Conservation (phyloP, 768 basidiomycete genomes). For the Butyriboletus loyo region DNA sequence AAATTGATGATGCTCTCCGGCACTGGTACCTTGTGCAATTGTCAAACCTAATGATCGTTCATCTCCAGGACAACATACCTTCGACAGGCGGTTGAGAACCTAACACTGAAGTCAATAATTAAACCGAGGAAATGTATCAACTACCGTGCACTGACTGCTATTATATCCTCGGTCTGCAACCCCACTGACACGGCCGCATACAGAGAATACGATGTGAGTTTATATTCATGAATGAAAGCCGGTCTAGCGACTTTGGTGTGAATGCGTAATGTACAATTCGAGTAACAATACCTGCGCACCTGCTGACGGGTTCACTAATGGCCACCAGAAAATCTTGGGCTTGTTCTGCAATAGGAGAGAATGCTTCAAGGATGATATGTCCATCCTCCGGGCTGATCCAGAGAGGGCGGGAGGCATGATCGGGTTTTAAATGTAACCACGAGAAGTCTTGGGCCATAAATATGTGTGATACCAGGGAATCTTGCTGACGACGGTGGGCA, state of each 20-base stretch:
- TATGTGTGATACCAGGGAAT: conserved; percentile 74
- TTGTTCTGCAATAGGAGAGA: conserved; percentile 95
- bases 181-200: conserved; percentile 99
- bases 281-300: conserved; percentile 52
- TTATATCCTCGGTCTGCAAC: conserved; percentile 95
- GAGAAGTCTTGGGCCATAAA: conserved; percentile 86
- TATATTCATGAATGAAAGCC: conserved; percentile 98
- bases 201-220: conserved; percentile 94
- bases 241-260: conserved; percentile 54
- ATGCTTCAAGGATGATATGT: conserved; percentile 94
- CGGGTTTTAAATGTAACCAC: conserved; percentile 81
- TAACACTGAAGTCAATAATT: conserved; percentile 38
- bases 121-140: conserved; percentile 18
- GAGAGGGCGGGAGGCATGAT: conserved; percentile 88
- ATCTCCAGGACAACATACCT: conserved; percentile 37
- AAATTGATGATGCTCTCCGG: conserved; percentile 82
- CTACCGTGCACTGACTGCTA: conserved; percentile 65
- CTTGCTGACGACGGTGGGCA: conserved; percentile 68
- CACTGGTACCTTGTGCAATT: conserved; percentile 70
- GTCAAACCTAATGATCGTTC: conserved; percentile 5
- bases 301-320: conserved; percentile 97
- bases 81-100: conserved; percentile 80
- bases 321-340: conserved; percentile 98
- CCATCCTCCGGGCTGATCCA: conserved; percentile 96
- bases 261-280: conserved; percentile 28